Conservation (phyloP, 768 basidiomycete species). For the Boletus eberwhitei region DNA sequence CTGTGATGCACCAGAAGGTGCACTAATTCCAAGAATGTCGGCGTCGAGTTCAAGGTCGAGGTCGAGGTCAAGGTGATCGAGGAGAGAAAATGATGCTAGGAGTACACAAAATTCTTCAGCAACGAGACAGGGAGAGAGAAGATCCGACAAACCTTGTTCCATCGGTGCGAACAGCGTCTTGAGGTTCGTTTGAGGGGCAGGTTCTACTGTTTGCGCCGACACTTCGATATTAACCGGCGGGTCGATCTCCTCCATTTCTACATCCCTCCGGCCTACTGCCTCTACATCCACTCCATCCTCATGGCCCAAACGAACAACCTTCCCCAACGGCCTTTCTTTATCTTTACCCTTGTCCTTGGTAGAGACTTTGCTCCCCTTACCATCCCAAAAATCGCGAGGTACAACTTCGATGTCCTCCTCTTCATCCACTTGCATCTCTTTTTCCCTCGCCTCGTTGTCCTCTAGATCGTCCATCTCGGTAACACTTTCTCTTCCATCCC, state of each 20-base stretch:
- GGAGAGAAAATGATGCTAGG: conserved; percentile 68
- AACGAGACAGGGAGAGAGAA: background rate
- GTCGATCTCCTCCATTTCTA: conserved; percentile 10
- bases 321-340: conserved; percentile 25
- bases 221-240: background rate
- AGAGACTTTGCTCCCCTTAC: background rate
- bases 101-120: background rate
- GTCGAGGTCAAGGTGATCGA: conserved; percentile 71
- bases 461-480: conserved; percentile 47
- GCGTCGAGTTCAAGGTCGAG: conserved; percentile 70
- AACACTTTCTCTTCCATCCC: conserved; percentile 59
- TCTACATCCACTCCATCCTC: background rate
- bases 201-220: background rate
- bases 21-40: conserved; percentile 35
- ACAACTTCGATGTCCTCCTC: conserved; percentile 23
- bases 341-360: conserved; percentile 10
- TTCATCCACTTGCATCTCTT: conserved; percentile 14
- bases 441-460: conserved; percentile 15
- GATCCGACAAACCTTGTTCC: conserved; percentile 51
- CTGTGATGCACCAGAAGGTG: conserved; percentile 11
- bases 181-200: conserved; percentile 37
- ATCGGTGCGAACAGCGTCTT: conserved; percentile 74
- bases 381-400: background rate
- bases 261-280: conserved; percentile 1
- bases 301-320: background rate